Conservation (phyloP, 371 early-diverging fungal species). For the Blastocladiella emersonii region DNA sequence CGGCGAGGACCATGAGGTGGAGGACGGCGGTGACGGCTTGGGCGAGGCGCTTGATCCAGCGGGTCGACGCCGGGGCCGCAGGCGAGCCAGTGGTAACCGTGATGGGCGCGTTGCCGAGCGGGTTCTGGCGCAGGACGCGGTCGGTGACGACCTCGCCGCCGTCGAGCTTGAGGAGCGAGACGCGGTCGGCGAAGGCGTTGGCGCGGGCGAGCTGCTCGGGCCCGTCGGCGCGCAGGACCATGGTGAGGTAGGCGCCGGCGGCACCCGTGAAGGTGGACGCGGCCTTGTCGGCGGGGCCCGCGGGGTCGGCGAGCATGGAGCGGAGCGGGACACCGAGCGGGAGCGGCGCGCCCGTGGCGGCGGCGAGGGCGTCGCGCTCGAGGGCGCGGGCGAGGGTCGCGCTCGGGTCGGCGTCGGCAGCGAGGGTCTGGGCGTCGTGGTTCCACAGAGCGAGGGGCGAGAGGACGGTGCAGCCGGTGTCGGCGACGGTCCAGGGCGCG, state of each 20-base stretch:
- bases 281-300: background rate
- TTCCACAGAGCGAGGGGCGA: background rate
- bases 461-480: background rate
- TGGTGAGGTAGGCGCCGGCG: background rate
- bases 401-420: background rate
- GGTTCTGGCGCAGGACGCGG: background rate
- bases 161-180: background rate
- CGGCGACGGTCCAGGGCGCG: background rate
- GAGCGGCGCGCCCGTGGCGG: too few relatives aligned
- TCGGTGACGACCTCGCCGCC: background rate
- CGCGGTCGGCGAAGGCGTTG: background rate
- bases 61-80: background rate
- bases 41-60: background rate
- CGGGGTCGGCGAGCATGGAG: background rate
- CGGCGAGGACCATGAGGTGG: conserved; percentile 21
- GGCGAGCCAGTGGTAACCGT: background rate
- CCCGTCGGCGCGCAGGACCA: background rate
- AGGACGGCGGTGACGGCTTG: background rate
- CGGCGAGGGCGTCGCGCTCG: background rate
- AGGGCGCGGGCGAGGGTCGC: background rate
- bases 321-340: too few relatives aligned
- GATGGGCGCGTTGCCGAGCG: too few relatives aligned
- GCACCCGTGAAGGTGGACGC: background rate
- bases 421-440: background rate
- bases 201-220: background rate